Evolutionary conservation across 164 flowering plant species (phyloP).

Genomic region (Liriodendron chinense): DNA sequence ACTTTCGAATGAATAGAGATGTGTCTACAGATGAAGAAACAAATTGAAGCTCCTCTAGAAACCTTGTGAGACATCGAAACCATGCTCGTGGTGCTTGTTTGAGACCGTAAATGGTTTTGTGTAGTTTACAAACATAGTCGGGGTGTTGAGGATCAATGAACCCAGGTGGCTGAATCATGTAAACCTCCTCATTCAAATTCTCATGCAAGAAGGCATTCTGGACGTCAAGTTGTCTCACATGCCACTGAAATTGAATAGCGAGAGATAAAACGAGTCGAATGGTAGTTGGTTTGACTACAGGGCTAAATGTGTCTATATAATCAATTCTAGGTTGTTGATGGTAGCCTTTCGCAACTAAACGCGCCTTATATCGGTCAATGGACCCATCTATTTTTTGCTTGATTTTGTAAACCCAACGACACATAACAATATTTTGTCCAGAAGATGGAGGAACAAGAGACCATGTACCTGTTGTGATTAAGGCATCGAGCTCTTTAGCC

Average conservation of each 20-base stretch:
- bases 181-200: too few relatives aligned
- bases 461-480: conserved; percentile 10
- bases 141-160: background rate
- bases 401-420: conserved; percentile 8
- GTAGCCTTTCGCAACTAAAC: too few relatives aligned
- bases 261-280: background rate
- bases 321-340: too few relatives aligned
- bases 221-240: conserved; percentile 4
- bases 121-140: background rate
- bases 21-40: background rate
- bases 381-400: background rate
- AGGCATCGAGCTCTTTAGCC: conserved; percentile 2
- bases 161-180: too few relatives aligned
- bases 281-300: conserved; percentile 5
- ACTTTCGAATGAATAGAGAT: too few relatives aligned
- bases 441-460: background rate
- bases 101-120: too few relatives aligned
- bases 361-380: too few relatives aligned
- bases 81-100: too few relatives aligned
- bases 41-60: background rate
- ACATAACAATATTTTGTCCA: conserved; percentile 6
- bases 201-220: too few relatives aligned
- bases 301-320: conserved; percentile 1
- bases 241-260: background rate
- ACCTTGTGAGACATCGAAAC: background rate